Evolutionary conservation across 106 monocot species (phyloP), one percentile per base, ranked within the genome.

Genomic region (Chionographis japonica): DNA sequence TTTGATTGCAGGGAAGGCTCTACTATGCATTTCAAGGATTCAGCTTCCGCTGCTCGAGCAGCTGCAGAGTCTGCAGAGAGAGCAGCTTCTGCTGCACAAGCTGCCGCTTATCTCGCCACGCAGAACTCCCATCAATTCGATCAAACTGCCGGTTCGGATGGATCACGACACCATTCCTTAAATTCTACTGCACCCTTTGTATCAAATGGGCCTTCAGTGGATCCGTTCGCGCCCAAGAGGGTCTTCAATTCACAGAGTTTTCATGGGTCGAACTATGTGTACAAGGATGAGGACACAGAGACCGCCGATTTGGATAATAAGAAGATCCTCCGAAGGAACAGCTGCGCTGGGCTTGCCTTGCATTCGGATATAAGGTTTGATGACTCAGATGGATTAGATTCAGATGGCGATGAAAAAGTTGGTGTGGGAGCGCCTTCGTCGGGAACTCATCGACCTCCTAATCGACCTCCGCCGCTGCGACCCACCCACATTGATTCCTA

Each of bases 351-450:
- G 10, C 68, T 54, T 19, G 61, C 20, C n/a, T 58, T 67, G n/a
- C 37, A 73, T 65, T 66, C 77, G 15, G 80, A 80, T 57, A 88
- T 91, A 41, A 86, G 66, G 52, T 92, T 92, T 78, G 95, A 95
- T 76, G 95, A 92, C 36, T 92, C 95, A 18, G 91, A 95, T 75
- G 94, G 79, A 39, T 62, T 75, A 12, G 74, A 78, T 40, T 87
- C 90, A 42, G 88, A 82, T 4, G 51, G 17, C 8, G 83, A 83
- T 38, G 79, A 81, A 50, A 85, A 79, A 37, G 4, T 54, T 40
- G 66, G 63, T 35, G 18, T 39, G 37, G 65, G 74, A 42, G 18
- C 12, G 9, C 49, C 40, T 38, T 53, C 54, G 19, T 15, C 12
- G 13, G 59, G 53, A 53, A 60, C 54, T 16, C 75, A 14, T 14